phyloP scores from a whole-genome alignment of 495 filamentous ascomycete species.

The Lophiotrema nucula region DNA sequence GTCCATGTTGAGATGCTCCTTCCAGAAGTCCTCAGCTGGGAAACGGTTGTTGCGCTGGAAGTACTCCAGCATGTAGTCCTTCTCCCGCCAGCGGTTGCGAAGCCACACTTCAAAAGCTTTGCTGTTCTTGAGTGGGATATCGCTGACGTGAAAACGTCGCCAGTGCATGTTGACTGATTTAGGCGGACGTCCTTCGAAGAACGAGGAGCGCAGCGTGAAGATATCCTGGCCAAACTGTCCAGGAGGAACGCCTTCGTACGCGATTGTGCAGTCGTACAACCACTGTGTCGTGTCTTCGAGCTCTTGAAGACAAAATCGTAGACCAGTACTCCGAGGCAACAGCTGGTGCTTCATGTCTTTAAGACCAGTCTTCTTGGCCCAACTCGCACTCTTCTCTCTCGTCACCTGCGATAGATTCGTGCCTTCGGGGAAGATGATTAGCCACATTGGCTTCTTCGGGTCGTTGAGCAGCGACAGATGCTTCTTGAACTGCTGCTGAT shows the following conservation, averaged over 20 bases:
- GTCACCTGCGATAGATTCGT: slow-evolving; percentile 41
- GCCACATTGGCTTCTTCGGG: slow-evolving; percentile 44
- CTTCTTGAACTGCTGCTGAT: slow-evolving; percentile 37
- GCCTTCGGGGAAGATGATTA: slow-evolving; percentile 46
- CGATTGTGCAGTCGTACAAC: slow-evolving; percentile 48
- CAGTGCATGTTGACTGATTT: slow-evolving; percentile 49
- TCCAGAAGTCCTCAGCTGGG: slow-evolving; percentile 40
- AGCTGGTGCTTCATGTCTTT: slow-evolving; percentile 47
- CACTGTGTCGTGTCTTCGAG: slow-evolving; percentile 41
- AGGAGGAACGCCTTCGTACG: slow-evolving; percentile 44
- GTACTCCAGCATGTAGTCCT: slow-evolving; percentile 46
- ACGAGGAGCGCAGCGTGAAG: slow-evolving; percentile 43
- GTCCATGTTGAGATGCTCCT: slow-evolving; percentile 28
- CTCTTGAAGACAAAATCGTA: slow-evolving; percentile 44
- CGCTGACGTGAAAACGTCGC: slow-evolving; percentile 42
- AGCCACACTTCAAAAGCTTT: slow-evolving; percentile 44
- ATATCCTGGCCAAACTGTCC: slow-evolving; percentile 46
- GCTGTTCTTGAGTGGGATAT: slow-evolving; percentile 41
- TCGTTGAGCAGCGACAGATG: slow-evolving; percentile 41
- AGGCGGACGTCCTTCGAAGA: slow-evolving; percentile 46
- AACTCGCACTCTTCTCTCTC: slow-evolving; percentile 39
- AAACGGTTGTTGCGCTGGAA: slow-evolving; percentile 39
- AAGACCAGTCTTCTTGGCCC: slow-evolving; percentile 43
- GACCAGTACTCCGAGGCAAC: slow-evolving; percentile 42
- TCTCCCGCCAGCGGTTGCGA: slow-evolving; percentile 45